Base-by-base conservation (phyloP, 2,329 filamentous ascomycete genomes). In the Pleoardoris graminearum region DNA sequence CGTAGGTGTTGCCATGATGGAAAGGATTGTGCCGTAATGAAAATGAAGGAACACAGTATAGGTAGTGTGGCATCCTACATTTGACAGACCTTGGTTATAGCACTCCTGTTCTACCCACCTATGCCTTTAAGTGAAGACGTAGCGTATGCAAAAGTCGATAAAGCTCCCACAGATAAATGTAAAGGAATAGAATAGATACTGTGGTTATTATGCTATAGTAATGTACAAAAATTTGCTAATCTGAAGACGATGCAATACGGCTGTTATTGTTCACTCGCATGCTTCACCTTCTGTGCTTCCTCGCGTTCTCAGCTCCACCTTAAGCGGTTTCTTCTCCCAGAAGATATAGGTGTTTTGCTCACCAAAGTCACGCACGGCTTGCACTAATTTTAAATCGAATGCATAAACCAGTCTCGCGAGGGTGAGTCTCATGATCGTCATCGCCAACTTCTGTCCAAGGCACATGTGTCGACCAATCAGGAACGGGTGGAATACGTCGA, bases 361-460 rank as follows among this genome's bases (percentile, higher is more conserved):
- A 0, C 62, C 64, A 60, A 62, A 69, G 17, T 66, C 64, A 10
- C 59, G 54, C 0, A 32, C 19, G 4, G 16, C 41, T 27, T 63
- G 49, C 7, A 36, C 57, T 16, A 60, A 12, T 3, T 3, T 22
- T 1, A 68, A 11, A 57, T 79, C 73, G 49, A 77, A 79, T 1
- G 63, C 62, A 60, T 64, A 78, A 3, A 77, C 27, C 27, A 78
- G 33, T 50, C 72, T 73, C 3, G 75, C 66, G 17, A 79, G 51
- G 2, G 75, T 70, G 2, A 78, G 37, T 3, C 67, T 58, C 65
- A 72, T 69, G 43, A 71, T 67, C 1, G 58, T 62, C 37, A 67
- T 71, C 0, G 71, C 70, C 12, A 67, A 19, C 12, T 59, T 62
- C 53, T 60, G 48, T 0, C 69, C 69, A 7, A 70, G 56, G 35